phyloP scores from a whole-genome alignment of 2,329 filamentous ascomycete species.

The Rosellinia necatrix region DNA sequence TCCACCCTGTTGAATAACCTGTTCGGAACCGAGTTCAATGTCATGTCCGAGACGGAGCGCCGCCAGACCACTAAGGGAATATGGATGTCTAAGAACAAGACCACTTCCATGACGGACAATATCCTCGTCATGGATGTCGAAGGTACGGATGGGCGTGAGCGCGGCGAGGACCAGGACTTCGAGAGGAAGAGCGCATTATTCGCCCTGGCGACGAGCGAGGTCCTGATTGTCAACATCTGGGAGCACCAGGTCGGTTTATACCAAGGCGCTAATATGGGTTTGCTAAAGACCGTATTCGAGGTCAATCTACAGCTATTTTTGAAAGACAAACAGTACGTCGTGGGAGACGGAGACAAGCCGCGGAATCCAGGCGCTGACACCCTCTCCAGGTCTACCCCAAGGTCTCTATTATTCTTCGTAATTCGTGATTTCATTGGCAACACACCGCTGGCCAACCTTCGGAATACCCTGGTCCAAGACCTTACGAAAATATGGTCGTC shows the following conservation, averaged over 20 bases:
- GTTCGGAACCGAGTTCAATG: constrained; percentile 93
- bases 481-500: constrained; percentile 90
- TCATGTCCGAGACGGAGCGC: constrained; percentile 94
- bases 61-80: constrained; percentile 99
- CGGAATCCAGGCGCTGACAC: constrained; percentile 20
- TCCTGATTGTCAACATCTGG: constrained; percentile 98
- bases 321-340: constrained; percentile 84
- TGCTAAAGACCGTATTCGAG: constrained; percentile 98
- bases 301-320: constrained; percentile 97
- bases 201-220: constrained; percentile 94
- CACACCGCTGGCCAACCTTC: constrained; percentile 87
- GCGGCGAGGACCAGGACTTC: constrained; percentile 98
- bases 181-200: constrained; percentile 98
- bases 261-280: constrained; percentile 97
- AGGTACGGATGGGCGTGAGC: constrained; percentile 92
- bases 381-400: constrained; percentile 72
- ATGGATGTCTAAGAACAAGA: constrained; percentile 98
- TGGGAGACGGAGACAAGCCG: background rate
- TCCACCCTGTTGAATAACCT: constrained; percentile 95
- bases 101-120: constrained; percentile 84
- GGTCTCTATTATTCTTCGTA: constrained; percentile 96
- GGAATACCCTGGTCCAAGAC: constrained; percentile 88
- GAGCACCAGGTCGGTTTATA: constrained; percentile 98
- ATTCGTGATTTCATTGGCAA: constrained; percentile 95
- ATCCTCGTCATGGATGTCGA: constrained; percentile 99